Evolutionary conservation across 2,329 filamentous ascomycete genomes (phyloP).

Genomic region (Ophiostoma novo-ulmi): DNA sequence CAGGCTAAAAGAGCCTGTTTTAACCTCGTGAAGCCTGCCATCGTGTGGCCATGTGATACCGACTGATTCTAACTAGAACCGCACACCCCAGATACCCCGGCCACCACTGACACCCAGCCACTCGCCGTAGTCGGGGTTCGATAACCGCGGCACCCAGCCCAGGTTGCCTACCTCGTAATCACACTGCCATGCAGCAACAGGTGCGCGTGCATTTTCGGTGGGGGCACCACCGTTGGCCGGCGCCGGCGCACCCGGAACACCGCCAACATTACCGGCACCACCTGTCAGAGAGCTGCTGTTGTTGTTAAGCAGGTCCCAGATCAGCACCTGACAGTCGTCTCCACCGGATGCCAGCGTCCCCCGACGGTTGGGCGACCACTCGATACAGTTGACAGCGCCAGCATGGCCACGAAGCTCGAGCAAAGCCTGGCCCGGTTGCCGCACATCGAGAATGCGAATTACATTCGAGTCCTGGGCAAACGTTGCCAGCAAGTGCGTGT

Average conservation of each 20-base stretch:
- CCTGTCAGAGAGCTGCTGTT: conserved; percentile 33
- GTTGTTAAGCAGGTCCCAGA: conserved; percentile 87
- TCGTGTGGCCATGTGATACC: not conserved
- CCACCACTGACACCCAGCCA: conserved; percentile 81
- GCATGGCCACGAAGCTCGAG: conserved; percentile 88
- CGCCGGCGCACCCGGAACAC: not conserved
- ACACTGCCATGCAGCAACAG: conserved; percentile 74
- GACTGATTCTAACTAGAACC: conserved; percentile 25
- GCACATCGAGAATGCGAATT: conserved; percentile 91
- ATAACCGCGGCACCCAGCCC: conserved; percentile 71
- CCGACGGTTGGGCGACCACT: conserved; percentile 81
- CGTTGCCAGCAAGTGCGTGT: conserved; percentile 91
- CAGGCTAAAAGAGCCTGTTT: not conserved
- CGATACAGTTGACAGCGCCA: conserved; percentile 81
- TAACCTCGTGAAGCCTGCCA: not conserved
- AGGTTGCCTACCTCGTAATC: conserved; percentile 84
- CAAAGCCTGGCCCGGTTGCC: conserved; percentile 90
- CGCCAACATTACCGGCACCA: not conserved
- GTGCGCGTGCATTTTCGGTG: conserved; percentile 57
- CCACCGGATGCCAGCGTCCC: conserved; percentile 87
- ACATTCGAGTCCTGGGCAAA: conserved; percentile 90
- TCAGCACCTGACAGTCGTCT: conserved; percentile 83
- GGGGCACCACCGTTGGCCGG: conserved; percentile 46
- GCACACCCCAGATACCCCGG: conserved; percentile 74
- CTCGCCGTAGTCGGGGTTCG: conserved; percentile 66